Conservation (phyloP, 495 filamentous ascomycete genomes). For the Neurospora terricola region DNA sequence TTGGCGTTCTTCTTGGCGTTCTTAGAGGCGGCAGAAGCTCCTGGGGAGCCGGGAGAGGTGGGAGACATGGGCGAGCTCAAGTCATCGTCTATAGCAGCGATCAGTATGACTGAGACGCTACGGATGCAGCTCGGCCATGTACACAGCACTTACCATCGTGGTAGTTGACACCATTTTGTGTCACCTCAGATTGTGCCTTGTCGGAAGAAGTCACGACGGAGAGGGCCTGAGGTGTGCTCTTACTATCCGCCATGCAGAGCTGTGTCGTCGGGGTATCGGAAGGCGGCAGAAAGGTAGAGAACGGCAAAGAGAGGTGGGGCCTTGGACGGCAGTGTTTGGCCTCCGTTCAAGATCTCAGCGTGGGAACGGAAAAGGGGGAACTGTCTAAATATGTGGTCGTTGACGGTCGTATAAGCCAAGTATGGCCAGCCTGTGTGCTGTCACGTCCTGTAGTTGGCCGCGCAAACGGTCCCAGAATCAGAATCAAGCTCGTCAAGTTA, state of each 20-base stretch:
- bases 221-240: slow-evolving; percentile 29
- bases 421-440: slow-evolving; percentile 1
- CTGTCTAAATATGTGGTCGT: slow-evolving; percentile 9
- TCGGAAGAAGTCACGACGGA: slow-evolving; percentile 27
- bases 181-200: slow-evolving; percentile 23
- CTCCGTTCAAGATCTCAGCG: background rate
- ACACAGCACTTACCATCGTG: background rate
- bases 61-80: slow-evolving; percentile 1
- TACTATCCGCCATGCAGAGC: slow-evolving; percentile 34
- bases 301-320: slow-evolving; percentile 13
- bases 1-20: slow-evolving; percentile 15
- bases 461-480: slow-evolving; percentile 4
- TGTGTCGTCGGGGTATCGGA: slow-evolving; percentile 14
- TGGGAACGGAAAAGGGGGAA: background rate
- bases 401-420: slow-evolving; percentile 3
- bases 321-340: slow-evolving; percentile 16
- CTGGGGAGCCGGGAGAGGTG: background rate
- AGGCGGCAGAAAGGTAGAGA: slow-evolving; percentile 17
- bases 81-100: slow-evolving; percentile 1
- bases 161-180: slow-evolving; percentile 12
- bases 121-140: background rate
- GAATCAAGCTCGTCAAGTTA: slow-evolving; percentile 1
- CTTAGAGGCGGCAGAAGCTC: background rate
- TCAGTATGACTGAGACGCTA: background rate
- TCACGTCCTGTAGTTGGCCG: slow-evolving; percentile 15